Evolutionary conservation across 495 filamentous ascomycete genomes (phyloP).

Genomic region (Penicillium coffeae): DNA sequence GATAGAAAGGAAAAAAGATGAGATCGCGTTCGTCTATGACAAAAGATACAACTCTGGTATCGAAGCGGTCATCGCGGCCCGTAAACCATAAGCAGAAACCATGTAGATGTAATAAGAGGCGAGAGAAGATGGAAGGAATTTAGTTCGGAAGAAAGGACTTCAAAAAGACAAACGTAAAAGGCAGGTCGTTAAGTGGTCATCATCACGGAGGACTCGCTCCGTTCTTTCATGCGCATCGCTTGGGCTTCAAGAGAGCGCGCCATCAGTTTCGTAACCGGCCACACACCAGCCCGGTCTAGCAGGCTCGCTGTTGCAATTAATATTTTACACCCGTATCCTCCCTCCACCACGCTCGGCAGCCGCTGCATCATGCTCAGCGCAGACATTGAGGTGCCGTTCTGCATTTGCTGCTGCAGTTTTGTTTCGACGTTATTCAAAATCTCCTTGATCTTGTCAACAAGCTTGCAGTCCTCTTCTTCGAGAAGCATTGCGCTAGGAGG

Average conservation of each 20-base stretch:
- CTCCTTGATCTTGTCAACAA: constrained; percentile 79
- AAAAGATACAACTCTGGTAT: constrained; percentile 13
- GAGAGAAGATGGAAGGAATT: constrained; percentile 3
- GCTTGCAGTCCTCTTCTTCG: constrained; percentile 86
- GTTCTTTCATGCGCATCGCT: constrained; percentile 72
- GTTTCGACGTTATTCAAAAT: constrained; percentile 73
- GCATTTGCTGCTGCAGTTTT: constrained; percentile 65
- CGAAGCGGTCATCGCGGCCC: constrained; percentile 3
- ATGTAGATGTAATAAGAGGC: not conserved
- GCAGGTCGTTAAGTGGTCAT: constrained; percentile 33
- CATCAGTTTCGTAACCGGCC: constrained; percentile 95
- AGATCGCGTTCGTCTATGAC: constrained; percentile 22
- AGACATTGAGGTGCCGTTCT: constrained; percentile 42
- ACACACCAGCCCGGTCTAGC: constrained; percentile 84
- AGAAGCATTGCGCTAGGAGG: constrained; percentile 85
- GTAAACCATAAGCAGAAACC: not conserved
- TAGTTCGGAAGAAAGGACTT: not conserved
- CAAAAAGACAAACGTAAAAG: constrained; percentile 2
- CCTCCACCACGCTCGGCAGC: constrained; percentile 57
- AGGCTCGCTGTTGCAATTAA: constrained; percentile 82
- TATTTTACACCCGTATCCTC: constrained; percentile 81
- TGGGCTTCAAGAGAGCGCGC: constrained; percentile 81
- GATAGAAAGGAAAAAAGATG: constrained; percentile 3
- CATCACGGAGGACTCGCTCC: constrained; percentile 61
- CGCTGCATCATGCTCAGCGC: constrained; percentile 49